Evolutionary conservation across 139 green algal species (phyloP).

Genomic region (Mesostigma viride): DNA sequence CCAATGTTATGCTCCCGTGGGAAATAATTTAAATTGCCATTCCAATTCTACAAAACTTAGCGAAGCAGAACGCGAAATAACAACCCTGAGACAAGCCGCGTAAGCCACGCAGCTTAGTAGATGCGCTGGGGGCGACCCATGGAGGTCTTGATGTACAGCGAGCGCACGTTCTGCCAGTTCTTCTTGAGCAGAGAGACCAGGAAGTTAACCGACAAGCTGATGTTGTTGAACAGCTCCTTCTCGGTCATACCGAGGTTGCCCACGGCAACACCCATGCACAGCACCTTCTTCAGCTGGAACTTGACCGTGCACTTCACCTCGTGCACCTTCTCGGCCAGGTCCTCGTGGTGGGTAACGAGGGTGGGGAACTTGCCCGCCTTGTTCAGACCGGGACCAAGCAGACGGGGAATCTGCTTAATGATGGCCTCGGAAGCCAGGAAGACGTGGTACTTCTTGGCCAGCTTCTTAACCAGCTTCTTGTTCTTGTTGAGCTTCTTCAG

Average conservation of each 20-base stretch:
- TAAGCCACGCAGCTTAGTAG: too few relatives aligned
- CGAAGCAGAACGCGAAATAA: too few relatives aligned
- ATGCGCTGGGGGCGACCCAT: slow-evolving; percentile 91
- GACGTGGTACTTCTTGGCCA: slow-evolving; percentile 92
- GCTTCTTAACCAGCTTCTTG: slow-evolving; percentile 99
- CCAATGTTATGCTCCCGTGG: too few relatives aligned
- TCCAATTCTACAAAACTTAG: too few relatives aligned
- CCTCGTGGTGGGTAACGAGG: slow-evolving; percentile 37
- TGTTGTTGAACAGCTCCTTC: slow-evolving; percentile 69
- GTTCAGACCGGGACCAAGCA: slow-evolving; percentile 94
- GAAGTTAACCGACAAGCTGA: slow-evolving; percentile 92
- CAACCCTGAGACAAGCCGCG: too few relatives aligned
- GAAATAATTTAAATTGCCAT: too few relatives aligned
- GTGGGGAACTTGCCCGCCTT: slow-evolving; percentile 98
- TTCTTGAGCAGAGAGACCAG: slow-evolving; percentile 98
- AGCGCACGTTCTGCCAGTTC: slow-evolving; percentile 99
- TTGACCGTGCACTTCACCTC: slow-evolving; percentile 90
- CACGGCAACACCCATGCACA: slow-evolving; percentile 94
- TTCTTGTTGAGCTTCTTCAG: slow-evolving; percentile 99
- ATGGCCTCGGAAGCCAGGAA: slow-evolving; percentile 96
- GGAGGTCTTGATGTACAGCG: slow-evolving; percentile 90
- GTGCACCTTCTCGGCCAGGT: slow-evolving; percentile 46
- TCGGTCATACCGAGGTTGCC: slow-evolving; percentile 86
- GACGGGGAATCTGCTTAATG: slow-evolving; percentile 98
- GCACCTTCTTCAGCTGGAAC: slow-evolving; percentile 99